Conservation (phyloP, 1,284 basidiomycete genomes). For the Leccinum pachyderme region DNA sequence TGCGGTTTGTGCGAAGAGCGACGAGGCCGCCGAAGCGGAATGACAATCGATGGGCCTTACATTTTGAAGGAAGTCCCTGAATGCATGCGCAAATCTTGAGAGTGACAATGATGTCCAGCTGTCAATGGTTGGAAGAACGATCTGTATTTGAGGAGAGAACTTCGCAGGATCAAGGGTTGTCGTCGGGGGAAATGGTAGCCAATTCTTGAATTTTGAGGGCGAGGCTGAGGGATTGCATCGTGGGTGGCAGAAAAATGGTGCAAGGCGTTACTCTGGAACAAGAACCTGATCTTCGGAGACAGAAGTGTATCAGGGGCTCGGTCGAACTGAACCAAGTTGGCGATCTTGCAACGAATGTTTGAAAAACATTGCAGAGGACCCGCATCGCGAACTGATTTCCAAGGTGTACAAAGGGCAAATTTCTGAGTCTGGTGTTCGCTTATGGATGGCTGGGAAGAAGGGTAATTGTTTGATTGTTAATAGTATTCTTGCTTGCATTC, state of each 20-base stretch:
- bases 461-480: too few species aligned
- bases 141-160: not conserved
- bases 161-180: not conserved
- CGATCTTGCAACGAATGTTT: not conserved
- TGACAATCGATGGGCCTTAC: not conserved
- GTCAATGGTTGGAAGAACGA: too few species aligned
- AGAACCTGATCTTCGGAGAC: not conserved
- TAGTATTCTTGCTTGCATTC: not conserved
- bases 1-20: not conserved
- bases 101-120: not conserved
- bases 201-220: not conserved
- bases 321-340: not conserved
- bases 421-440: too few species aligned
- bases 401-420: not conserved
- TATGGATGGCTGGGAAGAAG: too few species aligned
- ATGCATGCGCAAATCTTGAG: not conserved
- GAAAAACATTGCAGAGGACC: not conserved
- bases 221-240: not conserved
- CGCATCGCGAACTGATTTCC: too few species aligned
- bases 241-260: too few species aligned
- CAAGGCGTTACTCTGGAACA: not conserved
- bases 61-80: not conserved
- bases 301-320: too few species aligned
- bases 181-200: not conserved
- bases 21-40: not conserved